These are phyloP conservation scores for Wallacemonas sp. DNA, from an alignment of 208 protist species.

Conservation along the genomic window DNA sequence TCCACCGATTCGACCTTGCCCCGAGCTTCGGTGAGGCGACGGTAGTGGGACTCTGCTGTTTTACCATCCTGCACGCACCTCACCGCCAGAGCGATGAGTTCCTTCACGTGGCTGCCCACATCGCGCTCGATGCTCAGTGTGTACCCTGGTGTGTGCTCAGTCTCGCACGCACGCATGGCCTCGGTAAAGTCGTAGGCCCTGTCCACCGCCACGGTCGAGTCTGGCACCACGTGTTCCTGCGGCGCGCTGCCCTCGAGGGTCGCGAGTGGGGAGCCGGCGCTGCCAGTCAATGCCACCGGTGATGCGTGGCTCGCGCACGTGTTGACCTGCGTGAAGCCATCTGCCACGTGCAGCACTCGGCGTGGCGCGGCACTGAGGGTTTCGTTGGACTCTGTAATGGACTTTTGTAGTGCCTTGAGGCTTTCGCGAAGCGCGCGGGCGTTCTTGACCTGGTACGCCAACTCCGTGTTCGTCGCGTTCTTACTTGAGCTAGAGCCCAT, in stretches of 20 bases:
- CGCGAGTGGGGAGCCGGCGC: neutral
- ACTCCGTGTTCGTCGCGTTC: neutral
- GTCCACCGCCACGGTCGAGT: conserved; percentile 3
- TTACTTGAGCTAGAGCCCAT: conserved; percentile 21
- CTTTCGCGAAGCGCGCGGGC: conserved; percentile 2
- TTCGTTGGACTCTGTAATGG: conserved; percentile 1
- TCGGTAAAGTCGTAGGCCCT: conserved; percentile 25
- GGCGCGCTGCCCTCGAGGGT: neutral
- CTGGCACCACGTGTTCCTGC: neutral
- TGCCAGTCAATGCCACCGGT: conserved; percentile 1
- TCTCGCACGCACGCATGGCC: conserved; percentile 14
- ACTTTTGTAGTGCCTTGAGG: conserved; percentile 9
- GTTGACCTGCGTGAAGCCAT: conserved; percentile 14
- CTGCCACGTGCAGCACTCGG: conserved; percentile 13
- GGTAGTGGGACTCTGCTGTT: conserved; percentile 9
- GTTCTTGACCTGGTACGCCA: conserved; percentile 5
- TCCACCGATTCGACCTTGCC: neutral
- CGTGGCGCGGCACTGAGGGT: conserved; percentile 8
- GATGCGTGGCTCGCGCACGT: conserved; percentile 23
- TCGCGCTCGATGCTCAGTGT: neutral
- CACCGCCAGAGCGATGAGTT: neutral
- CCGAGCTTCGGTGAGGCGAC: neutral
- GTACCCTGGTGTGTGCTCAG: conserved; percentile 30
- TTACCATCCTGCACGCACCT: conserved; percentile 7
- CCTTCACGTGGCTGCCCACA: neutral